Percentiles rank a stretch among this genome's conserved stretches.
These are phyloP conservation scores for Pestalotiopsis fici DNA, from an alignment of 2,329 filamentous ascomycete genomes.

Conservation along the genomic window DNA sequence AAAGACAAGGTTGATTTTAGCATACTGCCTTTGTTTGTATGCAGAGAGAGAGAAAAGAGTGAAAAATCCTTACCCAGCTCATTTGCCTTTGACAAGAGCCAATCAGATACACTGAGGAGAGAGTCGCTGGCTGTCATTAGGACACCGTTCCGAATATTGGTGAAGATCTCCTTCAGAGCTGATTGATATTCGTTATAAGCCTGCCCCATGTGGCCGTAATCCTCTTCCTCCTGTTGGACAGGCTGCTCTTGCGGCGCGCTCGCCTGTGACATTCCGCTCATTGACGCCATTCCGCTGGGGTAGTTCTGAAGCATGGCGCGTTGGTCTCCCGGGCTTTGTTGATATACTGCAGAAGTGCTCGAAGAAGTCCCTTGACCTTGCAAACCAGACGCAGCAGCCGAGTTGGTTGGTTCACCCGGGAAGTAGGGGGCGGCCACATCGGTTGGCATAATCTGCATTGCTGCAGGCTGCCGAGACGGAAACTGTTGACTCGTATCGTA, in stretches of 20 bases:
- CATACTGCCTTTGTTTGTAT: conserved; percentile 1
- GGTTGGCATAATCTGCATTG: conserved; percentile 71
- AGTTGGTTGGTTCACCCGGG: conserved; percentile 63
- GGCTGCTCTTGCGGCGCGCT: conserved; percentile 43
- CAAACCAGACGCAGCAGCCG: conserved; percentile 56
- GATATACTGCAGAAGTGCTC: conserved; percentile 64
- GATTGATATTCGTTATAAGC: conserved; percentile 68
- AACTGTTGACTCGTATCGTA: conserved; percentile 80
- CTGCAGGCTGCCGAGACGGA: conserved; percentile 73
- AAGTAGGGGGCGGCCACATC: conserved; percentile 77
- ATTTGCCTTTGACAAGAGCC: conserved; percentile 56
- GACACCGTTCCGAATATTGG: conserved; percentile 61
- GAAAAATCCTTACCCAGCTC: conserved; percentile 50
- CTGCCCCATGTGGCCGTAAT: conserved; percentile 54
- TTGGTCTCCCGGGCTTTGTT: conserved; percentile 58
- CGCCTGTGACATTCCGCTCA: conserved; percentile 47
- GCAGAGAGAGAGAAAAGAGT: not conserved
- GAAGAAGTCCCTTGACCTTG: conserved; percentile 50
- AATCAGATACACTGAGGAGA: conserved; percentile 53
- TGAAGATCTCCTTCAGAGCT: conserved; percentile 68
- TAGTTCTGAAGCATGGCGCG: conserved; percentile 58
- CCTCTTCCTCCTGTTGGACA: conserved; percentile 57
- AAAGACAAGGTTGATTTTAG: conserved; percentile 23
- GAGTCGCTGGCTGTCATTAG: conserved; percentile 53
- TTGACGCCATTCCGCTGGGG: conserved; percentile 44